Evolutionary conservation across 768 basidiomycete species (phyloP), one percentile per base, ranked within the genome.

Genomic region (Pulveroboletus sp.): DNA sequence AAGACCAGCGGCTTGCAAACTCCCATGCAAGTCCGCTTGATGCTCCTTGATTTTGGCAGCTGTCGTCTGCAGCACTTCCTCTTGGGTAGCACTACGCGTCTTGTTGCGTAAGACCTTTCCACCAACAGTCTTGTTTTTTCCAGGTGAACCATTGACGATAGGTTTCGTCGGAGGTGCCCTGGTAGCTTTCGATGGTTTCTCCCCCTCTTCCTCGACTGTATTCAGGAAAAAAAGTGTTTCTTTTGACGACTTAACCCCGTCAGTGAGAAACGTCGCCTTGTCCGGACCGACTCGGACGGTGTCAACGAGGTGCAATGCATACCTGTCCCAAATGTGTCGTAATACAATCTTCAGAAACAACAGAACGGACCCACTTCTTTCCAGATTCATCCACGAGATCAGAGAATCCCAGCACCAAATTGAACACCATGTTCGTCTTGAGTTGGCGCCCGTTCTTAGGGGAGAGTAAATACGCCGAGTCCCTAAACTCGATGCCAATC

Each of bases 401-500:
- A 26, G 84, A 76, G 67, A 98, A 93, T 3, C 93, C 93, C 43
- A 98, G 75, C 17, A 80, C 79, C 31, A 99, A 73, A 62, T 85
- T 89, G 65, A 96, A 75, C 26, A 90, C 78, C 93, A 95, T 96
- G 61, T 85, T 84, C 46, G 83, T 73, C 61, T 80, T 83, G 43
- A 97, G 65, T 12, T 70, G 71, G 9, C 86, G 82, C 7, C 70
- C 71, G 60, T 91, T 95, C 73, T 95, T 98, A 8, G 83, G 55
- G 5, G 86, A 86, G 33, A 98, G 72, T 11, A 93, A 70, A 65
- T 93, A 96, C 0, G 83, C 74, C 9, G 86, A 81, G 63, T 99
- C 95, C 37, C 93, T 83, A 71, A 94, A 97, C 67, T 99, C 95
- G 64, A 97, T 82, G 6, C 95, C 95, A 67, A 85, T 97, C 94